phyloP scores from a whole-genome alignment of 2,329 filamentous ascomycete species.

The Colletotrichum cereale region DNA sequence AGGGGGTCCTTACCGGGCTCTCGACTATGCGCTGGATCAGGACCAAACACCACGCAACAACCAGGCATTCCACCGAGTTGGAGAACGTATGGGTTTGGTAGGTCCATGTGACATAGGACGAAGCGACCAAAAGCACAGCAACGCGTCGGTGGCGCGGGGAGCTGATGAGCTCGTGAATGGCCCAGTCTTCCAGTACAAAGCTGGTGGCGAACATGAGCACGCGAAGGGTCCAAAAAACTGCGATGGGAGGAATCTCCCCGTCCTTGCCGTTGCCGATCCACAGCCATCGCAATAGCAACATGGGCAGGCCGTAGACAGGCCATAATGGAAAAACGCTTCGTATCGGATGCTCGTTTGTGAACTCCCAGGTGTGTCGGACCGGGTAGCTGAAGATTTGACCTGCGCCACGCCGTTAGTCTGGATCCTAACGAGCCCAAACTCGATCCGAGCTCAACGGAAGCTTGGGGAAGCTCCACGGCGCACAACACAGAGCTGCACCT shows the following conservation, averaged over 20 bases:
- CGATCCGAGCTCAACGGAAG: constrained; percentile 26
- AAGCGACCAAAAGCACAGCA: constrained; percentile 87
- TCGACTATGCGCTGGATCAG: constrained; percentile 88
- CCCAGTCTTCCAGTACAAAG: constrained; percentile 98
- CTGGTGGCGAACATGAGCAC: constrained; percentile 94
- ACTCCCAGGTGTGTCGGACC: constrained; percentile 94
- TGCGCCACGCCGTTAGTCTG: constrained; percentile 53
- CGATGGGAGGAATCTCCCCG: constrained; percentile 82
- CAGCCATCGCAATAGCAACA: constrained; percentile 92
- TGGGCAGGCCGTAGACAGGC: constrained; percentile 93
- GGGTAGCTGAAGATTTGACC: constrained; percentile 95
- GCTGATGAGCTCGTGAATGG: constrained; percentile 89
- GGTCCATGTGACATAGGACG: constrained; percentile 98
- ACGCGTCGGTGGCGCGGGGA: constrained; percentile 78
- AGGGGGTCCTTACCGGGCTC: constrained; percentile 73
- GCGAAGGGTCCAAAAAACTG: constrained; percentile 90
- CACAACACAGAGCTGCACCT: constrained; percentile 5
- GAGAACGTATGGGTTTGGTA: constrained; percentile 99
- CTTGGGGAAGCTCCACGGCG: constrained; percentile 27
- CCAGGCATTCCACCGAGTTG: constrained; percentile 94
- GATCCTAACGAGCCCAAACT: constrained; percentile 33
- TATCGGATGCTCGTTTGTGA: constrained; percentile 87
- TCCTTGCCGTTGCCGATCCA: constrained; percentile 87
- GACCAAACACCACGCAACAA: constrained; percentile 93
- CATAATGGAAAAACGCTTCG: constrained; percentile 97